Conservation (phyloP, 257 asterid species). For the Avicennia marina region DNA sequence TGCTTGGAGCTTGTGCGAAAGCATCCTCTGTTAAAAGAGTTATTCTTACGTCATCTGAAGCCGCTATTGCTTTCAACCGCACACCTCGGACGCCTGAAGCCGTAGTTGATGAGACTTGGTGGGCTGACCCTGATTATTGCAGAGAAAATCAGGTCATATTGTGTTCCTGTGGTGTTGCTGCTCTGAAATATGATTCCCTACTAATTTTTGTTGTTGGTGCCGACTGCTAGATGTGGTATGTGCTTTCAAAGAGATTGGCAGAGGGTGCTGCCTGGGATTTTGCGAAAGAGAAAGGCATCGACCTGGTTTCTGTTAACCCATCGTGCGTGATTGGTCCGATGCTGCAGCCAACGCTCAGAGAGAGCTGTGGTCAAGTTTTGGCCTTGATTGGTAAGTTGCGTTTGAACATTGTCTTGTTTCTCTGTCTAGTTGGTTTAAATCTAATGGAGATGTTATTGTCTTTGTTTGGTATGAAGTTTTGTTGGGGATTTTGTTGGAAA, state of each 20-base stretch:
- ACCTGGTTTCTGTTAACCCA: constrained; percentile 53
- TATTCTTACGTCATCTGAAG: constrained; percentile 60
- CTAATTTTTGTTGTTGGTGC: background rate
- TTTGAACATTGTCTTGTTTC: background rate
- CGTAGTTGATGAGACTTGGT: constrained; percentile 61
- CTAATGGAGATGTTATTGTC: no score
- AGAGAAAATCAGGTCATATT: constrained; percentile 28
- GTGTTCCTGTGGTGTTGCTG: background rate
- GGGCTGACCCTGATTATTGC: constrained; percentile 42
- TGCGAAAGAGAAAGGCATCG: constrained; percentile 49
- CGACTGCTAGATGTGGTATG: constrained; percentile 49
- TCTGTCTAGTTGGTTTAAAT: no score
- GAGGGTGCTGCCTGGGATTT: constrained; percentile 64
- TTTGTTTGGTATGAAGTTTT: no score
- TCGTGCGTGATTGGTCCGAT: constrained; percentile 55
- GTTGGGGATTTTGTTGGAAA: no score
- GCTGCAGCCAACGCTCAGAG: constrained; percentile 56
- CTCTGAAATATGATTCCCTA: background rate
- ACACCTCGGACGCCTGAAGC: constrained; percentile 52
- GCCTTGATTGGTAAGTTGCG: constrained; percentile 38
- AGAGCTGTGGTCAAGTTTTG: constrained; percentile 41
- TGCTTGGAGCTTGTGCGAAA: constrained; percentile 53
- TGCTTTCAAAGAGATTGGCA: constrained; percentile 61
- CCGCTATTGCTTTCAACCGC: constrained; percentile 45
- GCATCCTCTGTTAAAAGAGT: constrained; percentile 51